Base-by-base conservation (phyloP, 129 eudicot genomes). In the Chrysanthemum lavandulifolium region DNA sequence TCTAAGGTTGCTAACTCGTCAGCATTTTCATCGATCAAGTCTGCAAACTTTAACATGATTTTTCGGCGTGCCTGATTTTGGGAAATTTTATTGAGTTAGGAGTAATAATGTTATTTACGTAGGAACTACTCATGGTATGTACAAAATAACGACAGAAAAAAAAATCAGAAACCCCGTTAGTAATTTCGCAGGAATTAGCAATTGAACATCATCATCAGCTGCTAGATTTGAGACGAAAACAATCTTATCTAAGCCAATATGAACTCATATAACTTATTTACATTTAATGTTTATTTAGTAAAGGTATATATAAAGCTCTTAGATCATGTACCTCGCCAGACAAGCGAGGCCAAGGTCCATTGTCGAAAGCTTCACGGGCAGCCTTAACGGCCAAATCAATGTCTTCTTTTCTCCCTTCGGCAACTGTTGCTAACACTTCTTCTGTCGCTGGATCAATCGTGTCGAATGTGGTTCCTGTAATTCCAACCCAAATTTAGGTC, bases 281-380 rank as follows among this genome's bases (percentile, higher is more conserved):
- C 40, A 33, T 33, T 33, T 31, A 31, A 36, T 36, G 43, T 6
- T 36, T 36, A 36, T 36, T 36, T 36, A 6, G 43, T 36, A 27
- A 27, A 27, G 15, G 15, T 51, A 51, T 13, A 51, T 7, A 51
- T 16, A 45, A 12, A 45, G 47, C 12, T 10, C 47, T 11, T 16
- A 67, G 33, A 73, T 55, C 11, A 74, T 16, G 29, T 86, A 91
- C 97, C 71, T 69, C 61, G 57, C 92, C 96, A 10, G 98, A 74
- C 82, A 94, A 61, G 11, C 98, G 96, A 16, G 98, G 97, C 98
- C 98, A 94, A 0, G 96, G 89, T 48, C 98, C 98, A 55, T 86
- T 74, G 79, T 94, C 97, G 54, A 94, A 94, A 5, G 98, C 98
- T 27, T 87, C 82, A 63, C 98, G 97, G 10, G 97, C 98, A 3